Evolutionary conservation across 768 basidiomycete genomes (phyloP), one percentile per base, ranked within the genome.

Genomic region (Leccinellum albellum): DNA sequence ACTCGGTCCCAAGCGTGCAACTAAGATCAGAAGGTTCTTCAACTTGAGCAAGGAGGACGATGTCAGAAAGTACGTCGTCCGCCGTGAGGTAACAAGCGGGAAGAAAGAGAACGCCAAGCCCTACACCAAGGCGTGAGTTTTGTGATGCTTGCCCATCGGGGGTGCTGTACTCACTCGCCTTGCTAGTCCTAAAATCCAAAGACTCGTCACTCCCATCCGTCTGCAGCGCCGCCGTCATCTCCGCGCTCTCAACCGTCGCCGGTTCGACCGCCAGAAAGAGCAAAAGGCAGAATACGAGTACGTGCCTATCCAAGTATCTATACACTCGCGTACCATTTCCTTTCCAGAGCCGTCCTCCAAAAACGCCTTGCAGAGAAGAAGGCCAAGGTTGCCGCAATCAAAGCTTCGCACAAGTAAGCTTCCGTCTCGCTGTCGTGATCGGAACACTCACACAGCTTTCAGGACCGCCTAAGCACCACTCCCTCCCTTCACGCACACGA

Each of bases 71-170:
- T 98, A 96, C 75, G 95, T 97, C 64, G 87, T 98, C 66, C 80
- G 94, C 67, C 80, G 95, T 65, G 94, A 97, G 79, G 93, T 98
- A 46, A 86, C 76, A 76, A 88, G 86, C 73, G 64, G 79, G 69
- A 97, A 95, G 88, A 97, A 96, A 82, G 83, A 84, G 68, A 77
- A 81, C 62, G 91, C 88, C 51, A 97, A 97, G 81, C 89, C 94
- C 46, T 96, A 94, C 78, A 92, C 88, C 78, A 99, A 99, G 82
- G 93, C 95, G 90, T 94, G n/a, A n/a, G n/a, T n/a, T n/a, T n/a
- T n/a, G n/a, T n/a, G n/a, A n/a, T n/a, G n/a, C n/a, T n/a, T n/a
- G n/a, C n/a, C n/a, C n/a, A n/a, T n/a, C n/a, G n/a, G n/a, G n/a
- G n/a, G n/a, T n/a, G n/a, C n/a, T n/a, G n/a, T n/a, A n/a, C 49